These are phyloP conservation scores for Pseudopediastrum boryanum DNA, from an alignment of 139 green algal genomes.

Conservation along the genomic window DNA sequence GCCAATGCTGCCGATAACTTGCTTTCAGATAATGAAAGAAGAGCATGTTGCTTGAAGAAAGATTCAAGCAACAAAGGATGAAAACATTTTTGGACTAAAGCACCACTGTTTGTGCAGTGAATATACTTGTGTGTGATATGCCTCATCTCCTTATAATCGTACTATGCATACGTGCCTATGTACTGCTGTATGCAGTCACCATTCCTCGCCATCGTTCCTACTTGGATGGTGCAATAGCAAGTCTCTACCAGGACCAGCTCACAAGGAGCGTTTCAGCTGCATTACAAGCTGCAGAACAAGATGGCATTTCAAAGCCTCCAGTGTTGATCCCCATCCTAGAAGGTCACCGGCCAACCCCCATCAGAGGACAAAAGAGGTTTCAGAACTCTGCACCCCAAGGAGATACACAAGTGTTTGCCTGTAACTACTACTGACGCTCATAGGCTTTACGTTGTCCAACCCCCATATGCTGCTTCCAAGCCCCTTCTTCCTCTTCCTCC, in stretches of 20 bases:
- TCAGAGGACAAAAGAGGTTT: background rate
- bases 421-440: background rate
- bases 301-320: too few relatives aligned
- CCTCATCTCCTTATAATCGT: background rate
- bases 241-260: background rate
- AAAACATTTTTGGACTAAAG: background rate
- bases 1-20: too few relatives aligned
- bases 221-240: background rate
- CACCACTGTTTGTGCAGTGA: background rate
- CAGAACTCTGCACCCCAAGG: background rate
- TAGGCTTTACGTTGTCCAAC: background rate
- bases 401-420: background rate
- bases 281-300: too few relatives aligned
- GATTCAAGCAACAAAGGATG: background rate
- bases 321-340: too few relatives aligned
- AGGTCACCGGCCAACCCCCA: too few relatives aligned
- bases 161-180: background rate
- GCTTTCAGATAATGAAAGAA: too few relatives aligned
- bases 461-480: background rate
- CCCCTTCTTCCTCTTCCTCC: background rate
- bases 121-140: background rate
- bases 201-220: background rate
- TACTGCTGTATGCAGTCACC: background rate
- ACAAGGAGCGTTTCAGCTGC: too few relatives aligned
- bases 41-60: too few relatives aligned